Evolutionary conservation across 805 yeast genomes (phyloP).

Genomic region (Metschnikowia chrysomelidarum): DNA sequence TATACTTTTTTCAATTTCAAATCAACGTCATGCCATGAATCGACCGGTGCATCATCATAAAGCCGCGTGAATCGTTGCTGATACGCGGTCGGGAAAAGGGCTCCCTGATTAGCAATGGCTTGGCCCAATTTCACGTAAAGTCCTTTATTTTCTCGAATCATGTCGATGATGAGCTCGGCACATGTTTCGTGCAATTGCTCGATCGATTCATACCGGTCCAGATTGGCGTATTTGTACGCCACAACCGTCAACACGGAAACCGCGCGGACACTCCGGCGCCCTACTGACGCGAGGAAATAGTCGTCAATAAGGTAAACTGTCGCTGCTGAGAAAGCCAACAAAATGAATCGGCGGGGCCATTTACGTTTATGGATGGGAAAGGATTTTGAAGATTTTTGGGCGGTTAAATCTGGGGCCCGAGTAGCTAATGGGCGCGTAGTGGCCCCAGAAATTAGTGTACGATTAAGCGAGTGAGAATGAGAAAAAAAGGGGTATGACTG

Average conservation of each 20-base stretch:
- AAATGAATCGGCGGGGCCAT: constrained; percentile 5
- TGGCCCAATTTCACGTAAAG: constrained; percentile 77
- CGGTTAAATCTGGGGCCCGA: too few species aligned
- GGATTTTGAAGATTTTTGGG: too few species aligned
- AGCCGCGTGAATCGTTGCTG: constrained; percentile 55
- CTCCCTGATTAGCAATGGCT: constrained; percentile 73
- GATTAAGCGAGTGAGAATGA: too few species aligned
- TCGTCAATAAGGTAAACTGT: constrained; percentile 34
- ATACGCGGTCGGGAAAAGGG: constrained; percentile 62
- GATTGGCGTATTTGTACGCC: constrained; percentile 57
- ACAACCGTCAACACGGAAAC: constrained; percentile 46
- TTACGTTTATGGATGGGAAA: too few species aligned
- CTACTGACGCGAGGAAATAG: constrained; percentile 45
- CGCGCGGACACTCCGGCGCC: constrained; percentile 52
- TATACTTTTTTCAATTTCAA: constrained; percentile 35
- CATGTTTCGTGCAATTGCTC: constrained; percentile 57
- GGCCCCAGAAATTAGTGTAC: too few species aligned
- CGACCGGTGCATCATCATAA: constrained; percentile 69
- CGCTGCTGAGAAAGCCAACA: constrained; percentile 6
- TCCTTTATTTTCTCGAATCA: constrained; percentile 36
- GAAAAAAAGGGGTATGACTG: too few species aligned
- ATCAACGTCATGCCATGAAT: constrained; percentile 49
- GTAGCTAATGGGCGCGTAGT: too few species aligned
- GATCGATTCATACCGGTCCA: constrained; percentile 35
- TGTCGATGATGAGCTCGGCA: constrained; percentile 38